These are phyloP conservation scores for Thelonectria olida DNA, from an alignment of 2,329 filamentous ascomycete genomes.

Conservation along the genomic window DNA sequence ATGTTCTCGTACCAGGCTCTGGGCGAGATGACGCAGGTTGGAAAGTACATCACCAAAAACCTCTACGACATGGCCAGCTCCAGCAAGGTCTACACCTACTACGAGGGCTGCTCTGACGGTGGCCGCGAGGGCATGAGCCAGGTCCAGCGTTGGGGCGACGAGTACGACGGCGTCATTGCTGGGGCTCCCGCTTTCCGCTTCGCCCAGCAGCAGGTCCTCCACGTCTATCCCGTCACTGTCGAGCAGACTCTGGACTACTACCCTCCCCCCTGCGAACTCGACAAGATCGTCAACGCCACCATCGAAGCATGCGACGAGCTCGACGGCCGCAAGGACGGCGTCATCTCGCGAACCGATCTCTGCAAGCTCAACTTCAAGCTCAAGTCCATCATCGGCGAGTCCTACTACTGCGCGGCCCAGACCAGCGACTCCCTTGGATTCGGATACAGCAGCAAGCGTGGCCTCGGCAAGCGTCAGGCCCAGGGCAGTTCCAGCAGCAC, in stretches of 20 bases:
- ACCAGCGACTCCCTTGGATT: conserved; percentile 27
- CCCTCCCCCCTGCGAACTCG: conserved; percentile 52
- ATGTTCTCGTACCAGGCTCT: conserved; percentile 62
- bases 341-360: conserved; percentile 53
- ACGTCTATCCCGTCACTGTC: conserved; percentile 48
- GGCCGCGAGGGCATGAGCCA: conserved; percentile 54
- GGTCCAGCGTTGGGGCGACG: conserved; percentile 28
- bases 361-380: conserved; percentile 42
- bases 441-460: conserved; percentile 11
- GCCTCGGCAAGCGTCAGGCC: conserved; percentile 17
- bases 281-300: conserved; percentile 62
- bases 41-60: conserved; percentile 52
- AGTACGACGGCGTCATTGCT: conserved; percentile 29
- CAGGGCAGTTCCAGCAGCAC: conserved; percentile 34
- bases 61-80: conserved; percentile 46
- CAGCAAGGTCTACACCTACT: conserved; percentile 59
- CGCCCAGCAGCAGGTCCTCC: conserved; percentile 53
- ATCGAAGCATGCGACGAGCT: conserved; percentile 64
- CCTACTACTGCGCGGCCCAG: conserved; percentile 45
- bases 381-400: conserved; percentile 41
- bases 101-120: conserved; percentile 58
- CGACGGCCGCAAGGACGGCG: conserved; percentile 63
- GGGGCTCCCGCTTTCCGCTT: conserved; percentile 41
- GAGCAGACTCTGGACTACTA: conserved; percentile 51
- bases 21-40: conserved; percentile 56